Conservation (phyloP, 148 eudicot genomes). For the Vaccinium darrowii region DNA sequence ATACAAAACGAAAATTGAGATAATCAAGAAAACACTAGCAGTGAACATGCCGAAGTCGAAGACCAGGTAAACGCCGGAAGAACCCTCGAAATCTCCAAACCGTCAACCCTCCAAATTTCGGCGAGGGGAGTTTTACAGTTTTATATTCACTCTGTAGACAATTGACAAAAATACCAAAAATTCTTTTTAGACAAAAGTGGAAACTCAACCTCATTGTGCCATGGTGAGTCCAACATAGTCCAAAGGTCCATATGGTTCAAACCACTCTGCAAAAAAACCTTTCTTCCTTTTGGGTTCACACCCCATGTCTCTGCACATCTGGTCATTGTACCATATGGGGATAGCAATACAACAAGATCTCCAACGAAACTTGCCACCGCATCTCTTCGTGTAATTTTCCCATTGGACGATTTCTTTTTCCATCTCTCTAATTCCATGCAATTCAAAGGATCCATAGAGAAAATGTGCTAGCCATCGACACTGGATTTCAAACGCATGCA, state of each 20-base stretch:
- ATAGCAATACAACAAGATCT: slow-evolving; percentile 23
- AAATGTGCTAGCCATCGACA: slow-evolving; percentile 29
- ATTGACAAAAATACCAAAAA: no score
- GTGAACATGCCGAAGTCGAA: no score
- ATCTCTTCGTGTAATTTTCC: slow-evolving; percentile 24
- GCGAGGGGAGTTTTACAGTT: no score
- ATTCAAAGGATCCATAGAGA: slow-evolving; percentile 22
- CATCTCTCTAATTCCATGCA: slow-evolving; percentile 24
- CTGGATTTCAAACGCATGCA: slow-evolving; percentile 28
- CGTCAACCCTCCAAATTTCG: no score
- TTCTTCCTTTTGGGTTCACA: slow-evolving; percentile 33
- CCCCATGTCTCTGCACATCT: slow-evolving; percentile 32
- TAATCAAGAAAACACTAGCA: no score
- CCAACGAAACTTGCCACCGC: slow-evolving; percentile 3
- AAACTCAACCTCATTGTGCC: no score
- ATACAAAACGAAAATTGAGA: no score
- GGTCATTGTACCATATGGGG: slow-evolving; percentile 29
- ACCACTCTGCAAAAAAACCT: slow-evolving; percentile 26
- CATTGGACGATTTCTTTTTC: slow-evolving; percentile 11
- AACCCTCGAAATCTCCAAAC: no score
- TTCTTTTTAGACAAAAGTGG: no score
- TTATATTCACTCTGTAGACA: no score
- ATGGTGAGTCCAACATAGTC: not conserved
- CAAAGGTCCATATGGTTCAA: slow-evolving; percentile 21
- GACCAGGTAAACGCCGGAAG: no score